Conservation (phyloP, 352 stramenopile genomes). For the Phytophthora niederhauseri region DNA sequence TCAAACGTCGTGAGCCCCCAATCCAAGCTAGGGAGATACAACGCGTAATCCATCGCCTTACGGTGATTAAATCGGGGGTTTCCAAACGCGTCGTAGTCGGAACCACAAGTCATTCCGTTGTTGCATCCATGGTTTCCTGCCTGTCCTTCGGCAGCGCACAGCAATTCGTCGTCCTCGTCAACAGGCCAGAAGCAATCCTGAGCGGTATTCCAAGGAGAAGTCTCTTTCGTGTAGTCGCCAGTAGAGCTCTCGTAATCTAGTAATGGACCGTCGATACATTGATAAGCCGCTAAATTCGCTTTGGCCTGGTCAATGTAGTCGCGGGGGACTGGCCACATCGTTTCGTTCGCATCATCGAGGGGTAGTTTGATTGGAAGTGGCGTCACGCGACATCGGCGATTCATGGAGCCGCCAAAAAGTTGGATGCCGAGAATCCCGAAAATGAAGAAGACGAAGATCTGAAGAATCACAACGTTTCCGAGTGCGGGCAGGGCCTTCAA, state of each 20-base stretch:
- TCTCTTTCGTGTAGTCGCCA: slow-evolving; percentile 61
- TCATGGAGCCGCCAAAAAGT: slow-evolving; percentile 86
- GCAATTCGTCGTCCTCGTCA: slow-evolving; percentile 70
- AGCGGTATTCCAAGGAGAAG: slow-evolving; percentile 62
- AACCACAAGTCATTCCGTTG: slow-evolving; percentile 50
- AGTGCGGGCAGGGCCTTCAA: slow-evolving; percentile 88
- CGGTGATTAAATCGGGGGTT: slow-evolving; percentile 64
- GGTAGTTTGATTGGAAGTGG: slow-evolving; percentile 67
- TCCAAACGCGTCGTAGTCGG: slow-evolving; percentile 72
- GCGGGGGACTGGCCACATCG: slow-evolving; percentile 58
- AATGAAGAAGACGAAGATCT: slow-evolving; percentile 93
- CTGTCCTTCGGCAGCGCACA: slow-evolving; percentile 64
- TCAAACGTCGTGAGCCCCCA: slow-evolving; percentile 96
- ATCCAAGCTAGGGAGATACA: slow-evolving; percentile 71
- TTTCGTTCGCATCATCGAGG: slow-evolving; percentile 32
- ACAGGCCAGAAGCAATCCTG: slow-evolving; percentile 94
- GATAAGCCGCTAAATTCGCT: slow-evolving; percentile 39
- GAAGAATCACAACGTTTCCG: slow-evolving; percentile 88
- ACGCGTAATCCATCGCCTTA: slow-evolving; percentile 52
- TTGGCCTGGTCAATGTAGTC: slow-evolving; percentile 56
- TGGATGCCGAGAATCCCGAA: slow-evolving; percentile 93
- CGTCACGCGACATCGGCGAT: slow-evolving; percentile 82
- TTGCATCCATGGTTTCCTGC: slow-evolving; percentile 62
- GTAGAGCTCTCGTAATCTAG: slow-evolving; percentile 62
- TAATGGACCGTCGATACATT: slow-evolving; percentile 42